phyloP scores from a whole-genome alignment of 116 monocot genomes.

The Iris pallida region DNA sequence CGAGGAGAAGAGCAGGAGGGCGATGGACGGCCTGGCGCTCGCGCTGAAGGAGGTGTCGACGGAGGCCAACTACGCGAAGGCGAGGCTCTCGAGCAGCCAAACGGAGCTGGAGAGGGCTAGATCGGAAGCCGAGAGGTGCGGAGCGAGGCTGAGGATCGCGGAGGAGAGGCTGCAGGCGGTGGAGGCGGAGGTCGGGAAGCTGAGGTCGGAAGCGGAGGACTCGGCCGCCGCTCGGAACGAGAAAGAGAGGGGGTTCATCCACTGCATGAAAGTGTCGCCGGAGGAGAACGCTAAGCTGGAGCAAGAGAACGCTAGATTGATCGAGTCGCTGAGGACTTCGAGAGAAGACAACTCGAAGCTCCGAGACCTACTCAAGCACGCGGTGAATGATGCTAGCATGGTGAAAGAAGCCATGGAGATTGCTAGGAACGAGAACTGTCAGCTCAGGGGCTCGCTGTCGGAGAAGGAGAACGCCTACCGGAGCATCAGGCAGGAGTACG shows the following conservation, averaged over 20 bases:
- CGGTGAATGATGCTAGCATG: constrained; percentile 64
- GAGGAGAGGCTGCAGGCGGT: constrained; percentile 32
- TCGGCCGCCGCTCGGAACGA: constrained; percentile 38
- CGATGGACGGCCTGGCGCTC: constrained; percentile 73
- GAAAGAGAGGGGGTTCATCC: constrained; percentile 55
- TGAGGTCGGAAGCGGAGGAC: constrained; percentile 53
- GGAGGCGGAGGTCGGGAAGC: constrained; percentile 29
- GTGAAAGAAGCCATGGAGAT: constrained; percentile 77
- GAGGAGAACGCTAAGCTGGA: constrained; percentile 43
- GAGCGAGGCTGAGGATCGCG: constrained; percentile 10
- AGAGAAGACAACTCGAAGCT: constrained; percentile 61
- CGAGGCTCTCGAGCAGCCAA: constrained; percentile 28
- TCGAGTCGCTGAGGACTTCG: constrained; percentile 32
- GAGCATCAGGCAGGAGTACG: constrained; percentile 49
- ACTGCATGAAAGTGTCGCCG: constrained; percentile 53
- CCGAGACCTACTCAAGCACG: constrained; percentile 82
- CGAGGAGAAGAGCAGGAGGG: constrained; percentile 74
- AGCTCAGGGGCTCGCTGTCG: constrained; percentile 42
- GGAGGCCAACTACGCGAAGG: constrained; percentile 33
- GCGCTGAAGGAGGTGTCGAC: constrained; percentile 65
- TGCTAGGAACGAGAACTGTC: constrained; percentile 56
- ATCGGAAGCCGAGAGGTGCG: constrained; percentile 22
- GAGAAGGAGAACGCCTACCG: constrained; percentile 56
- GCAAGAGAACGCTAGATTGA: constrained; percentile 47
- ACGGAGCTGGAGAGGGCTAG: constrained; percentile 31